These are phyloP conservation scores for Rheum nobile DNA, from an alignment of 148 eudicot species.

Conservation along the genomic window DNA sequence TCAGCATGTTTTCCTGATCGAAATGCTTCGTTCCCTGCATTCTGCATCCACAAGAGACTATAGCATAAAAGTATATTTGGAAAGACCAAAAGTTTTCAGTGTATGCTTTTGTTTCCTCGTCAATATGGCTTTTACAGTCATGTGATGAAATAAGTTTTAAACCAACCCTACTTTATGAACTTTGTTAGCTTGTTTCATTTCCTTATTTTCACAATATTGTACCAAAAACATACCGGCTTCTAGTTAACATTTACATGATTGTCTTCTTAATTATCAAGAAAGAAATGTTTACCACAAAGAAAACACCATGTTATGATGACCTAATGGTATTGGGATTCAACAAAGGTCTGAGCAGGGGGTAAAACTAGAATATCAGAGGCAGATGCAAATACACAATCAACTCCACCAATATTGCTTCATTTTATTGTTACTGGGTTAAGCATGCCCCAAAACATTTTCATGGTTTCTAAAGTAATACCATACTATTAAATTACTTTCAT, in stretches of 20 bases:
- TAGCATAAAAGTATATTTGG: neutral
- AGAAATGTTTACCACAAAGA: neutral
- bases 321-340: neutral
- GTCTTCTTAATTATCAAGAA: neutral
- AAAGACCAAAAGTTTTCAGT: neutral
- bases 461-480: neutral
- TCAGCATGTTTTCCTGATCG: slow-evolving; percentile 63
- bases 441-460: neutral
- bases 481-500: neutral
- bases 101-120: neutral
- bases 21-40: slow-evolving; percentile 79
- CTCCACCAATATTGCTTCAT: neutral
- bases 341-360: neutral
- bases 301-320: neutral
- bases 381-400: neutral
- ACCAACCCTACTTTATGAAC: neutral
- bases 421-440: neutral
- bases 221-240: neutral
- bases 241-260: neutral
- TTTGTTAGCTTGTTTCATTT: neutral
- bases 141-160: neutral
- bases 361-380: neutral
- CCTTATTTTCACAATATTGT: neutral
- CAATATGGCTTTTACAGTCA: neutral
- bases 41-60: slow-evolving; percentile 29